Conservation (phyloP, 106 monocot genomes). For the Cymbidium sinense region DNA sequence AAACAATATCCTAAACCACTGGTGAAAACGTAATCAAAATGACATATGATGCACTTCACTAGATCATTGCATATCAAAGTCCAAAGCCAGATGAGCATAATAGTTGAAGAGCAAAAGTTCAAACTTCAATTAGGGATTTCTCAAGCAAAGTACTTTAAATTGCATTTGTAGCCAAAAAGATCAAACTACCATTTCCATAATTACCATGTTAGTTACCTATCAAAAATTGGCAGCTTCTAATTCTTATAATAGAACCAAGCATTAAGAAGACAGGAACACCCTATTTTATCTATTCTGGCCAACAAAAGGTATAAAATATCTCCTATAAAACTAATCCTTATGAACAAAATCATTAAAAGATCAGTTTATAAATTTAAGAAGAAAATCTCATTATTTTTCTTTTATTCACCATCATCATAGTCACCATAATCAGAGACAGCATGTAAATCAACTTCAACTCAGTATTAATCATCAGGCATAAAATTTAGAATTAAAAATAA, state of each 20-base stretch:
- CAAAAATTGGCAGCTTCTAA: background rate
- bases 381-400: background rate
- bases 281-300: background rate
- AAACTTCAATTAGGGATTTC: background rate
- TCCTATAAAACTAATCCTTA: background rate
- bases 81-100: too few relatives aligned
- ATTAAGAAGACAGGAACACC: background rate
- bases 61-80: background rate
- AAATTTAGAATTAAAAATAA: background rate
- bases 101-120: background rate
- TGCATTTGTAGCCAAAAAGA: background rate
- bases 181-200: background rate
- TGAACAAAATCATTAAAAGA: background rate
- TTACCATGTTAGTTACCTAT: background rate
- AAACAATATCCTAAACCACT: background rate
- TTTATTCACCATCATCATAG: background rate
- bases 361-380: background rate
- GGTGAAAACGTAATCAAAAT: background rate
- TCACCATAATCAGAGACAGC: background rate
- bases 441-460: background rate
- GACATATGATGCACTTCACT: background rate
- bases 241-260: background rate
- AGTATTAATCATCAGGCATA: background rate
- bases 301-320: background rate
- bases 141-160: slow-evolving; percentile 2